Evolutionary conservation across 2,329 filamentous ascomycete species (phyloP).

Genomic region (Diplocarpon mali): DNA sequence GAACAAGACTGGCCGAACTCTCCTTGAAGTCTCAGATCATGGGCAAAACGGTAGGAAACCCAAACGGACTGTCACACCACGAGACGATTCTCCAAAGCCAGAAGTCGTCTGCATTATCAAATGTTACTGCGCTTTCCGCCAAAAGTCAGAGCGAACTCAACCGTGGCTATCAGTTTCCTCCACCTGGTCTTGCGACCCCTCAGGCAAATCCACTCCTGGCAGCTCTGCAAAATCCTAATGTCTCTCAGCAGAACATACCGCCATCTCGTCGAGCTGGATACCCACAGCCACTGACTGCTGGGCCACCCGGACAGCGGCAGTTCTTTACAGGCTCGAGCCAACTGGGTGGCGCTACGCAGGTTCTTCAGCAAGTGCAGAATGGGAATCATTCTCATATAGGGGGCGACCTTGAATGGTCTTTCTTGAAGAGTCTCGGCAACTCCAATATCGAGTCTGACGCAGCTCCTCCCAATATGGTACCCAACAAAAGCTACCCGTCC

Average conservation of each 20-base stretch:
- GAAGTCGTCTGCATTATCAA: neutral
- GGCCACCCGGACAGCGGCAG: constrained; percentile 26
- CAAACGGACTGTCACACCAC: neutral
- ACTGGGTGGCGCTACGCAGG: neutral
- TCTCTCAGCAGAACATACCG: neutral
- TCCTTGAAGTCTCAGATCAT: constrained; percentile 10
- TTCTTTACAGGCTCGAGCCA: neutral
- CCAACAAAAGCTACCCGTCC: constrained; percentile 4
- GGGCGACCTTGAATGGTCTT: neutral
- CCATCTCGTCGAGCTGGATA: constrained; percentile 16
- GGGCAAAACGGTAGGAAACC: neutral
- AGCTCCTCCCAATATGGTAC: neutral
- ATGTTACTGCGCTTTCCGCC: neutral
- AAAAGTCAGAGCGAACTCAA: constrained; percentile 13
- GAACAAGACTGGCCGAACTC: constrained; percentile 20
- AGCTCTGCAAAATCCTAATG: constrained; percentile 1
- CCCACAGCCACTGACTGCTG: constrained; percentile 27
- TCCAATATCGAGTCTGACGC: too few relatives aligned
- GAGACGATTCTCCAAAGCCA: constrained; percentile 1
- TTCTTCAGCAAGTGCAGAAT: neutral
- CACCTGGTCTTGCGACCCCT: constrained; percentile 9
- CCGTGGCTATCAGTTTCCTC: constrained; percentile 20
- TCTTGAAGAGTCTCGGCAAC: neutral
- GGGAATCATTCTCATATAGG: neutral
- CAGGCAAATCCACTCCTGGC: constrained; percentile 18